phyloP scores from a whole-genome alignment of 257 asterid genomes.

The Echium plantagineum region DNA sequence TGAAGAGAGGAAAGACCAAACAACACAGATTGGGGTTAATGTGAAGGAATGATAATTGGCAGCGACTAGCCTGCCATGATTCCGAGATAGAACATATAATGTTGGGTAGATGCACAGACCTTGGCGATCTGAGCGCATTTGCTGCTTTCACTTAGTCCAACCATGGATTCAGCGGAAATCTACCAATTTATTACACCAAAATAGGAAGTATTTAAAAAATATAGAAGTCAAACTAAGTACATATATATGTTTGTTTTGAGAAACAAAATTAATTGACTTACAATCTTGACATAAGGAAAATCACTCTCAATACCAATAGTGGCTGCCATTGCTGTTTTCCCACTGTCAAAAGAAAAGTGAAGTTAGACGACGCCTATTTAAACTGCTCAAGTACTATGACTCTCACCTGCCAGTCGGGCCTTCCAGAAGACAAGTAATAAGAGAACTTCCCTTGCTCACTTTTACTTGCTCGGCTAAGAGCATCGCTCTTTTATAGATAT shows the following conservation, averaged over 20 bases:
- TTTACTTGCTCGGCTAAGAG: constrained; percentile 86
- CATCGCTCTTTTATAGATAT: constrained; percentile 72
- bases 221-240: constrained; percentile 4
- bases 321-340: constrained; percentile 96
- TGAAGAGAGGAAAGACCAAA: not conserved
- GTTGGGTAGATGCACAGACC: constrained; percentile 30
- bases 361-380: constrained; percentile 1
- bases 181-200: constrained; percentile 23
- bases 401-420: constrained; percentile 98
- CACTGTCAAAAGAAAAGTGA: constrained; percentile 45
- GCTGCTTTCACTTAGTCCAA: constrained; percentile 91
- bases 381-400: constrained; percentile 7
- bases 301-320: constrained; percentile 84
- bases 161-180: constrained; percentile 98
- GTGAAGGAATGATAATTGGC: not conserved
- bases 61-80: not conserved
- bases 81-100: not conserved
- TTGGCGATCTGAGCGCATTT: constrained; percentile 88
- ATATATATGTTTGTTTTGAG: not conserved
- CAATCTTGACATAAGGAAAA: constrained; percentile 93
- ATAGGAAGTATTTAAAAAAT: constrained; percentile 7
- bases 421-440: constrained; percentile 89
- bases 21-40: not conserved
- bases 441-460: constrained; percentile 82
- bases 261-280: constrained; percentile 18